phyloP scores from a whole-genome alignment of 2,329 filamentous ascomycete genomes.

The Neocucurbitaria cava region DNA sequence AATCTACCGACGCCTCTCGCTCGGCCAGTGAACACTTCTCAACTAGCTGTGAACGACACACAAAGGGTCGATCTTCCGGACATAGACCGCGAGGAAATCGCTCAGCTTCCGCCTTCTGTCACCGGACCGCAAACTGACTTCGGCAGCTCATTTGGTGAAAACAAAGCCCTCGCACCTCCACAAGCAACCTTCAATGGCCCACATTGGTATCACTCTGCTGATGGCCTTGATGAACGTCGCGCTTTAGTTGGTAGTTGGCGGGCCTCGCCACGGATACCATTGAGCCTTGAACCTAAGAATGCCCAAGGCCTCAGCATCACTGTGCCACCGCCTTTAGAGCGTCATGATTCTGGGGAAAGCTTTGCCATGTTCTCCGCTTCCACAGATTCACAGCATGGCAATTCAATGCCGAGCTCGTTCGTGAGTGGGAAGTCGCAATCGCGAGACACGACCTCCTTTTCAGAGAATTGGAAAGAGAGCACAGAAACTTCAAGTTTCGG shows the following conservation, averaged over 20 bases:
- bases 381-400: slow-evolving; percentile 61
- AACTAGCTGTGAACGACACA: slow-evolving; percentile 2
- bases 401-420: slow-evolving; percentile 62
- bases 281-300: slow-evolving; percentile 57
- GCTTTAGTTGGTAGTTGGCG: slow-evolving; percentile 55
- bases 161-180: slow-evolving; percentile 14
- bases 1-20: slow-evolving; percentile 64
- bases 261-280: slow-evolving; percentile 56
- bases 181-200: slow-evolving; percentile 35
- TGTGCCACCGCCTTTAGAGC: slow-evolving; percentile 48
- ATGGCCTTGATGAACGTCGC: slow-evolving; percentile 47
- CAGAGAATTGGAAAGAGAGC: slow-evolving; percentile 35
- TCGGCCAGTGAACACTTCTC: slow-evolving; percentile 45
- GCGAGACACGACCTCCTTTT: slow-evolving; percentile 33
- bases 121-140: slow-evolving; percentile 27
- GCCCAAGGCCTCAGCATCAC: slow-evolving; percentile 44
- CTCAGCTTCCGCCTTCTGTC: slow-evolving; percentile 46
- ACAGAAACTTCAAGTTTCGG: slow-evolving; percentile 45
- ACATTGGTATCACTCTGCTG: slow-evolving; percentile 43
- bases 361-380: slow-evolving; percentile 71
- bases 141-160: slow-evolving; percentile 9
- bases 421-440: slow-evolving; percentile 43
- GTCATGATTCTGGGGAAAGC: slow-evolving; percentile 67
- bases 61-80: slow-evolving; percentile 37
- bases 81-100: slow-evolving; percentile 46